A percentile compares a stretch with the other conserved stretches of the same genome.
These are phyloP conservation scores for Cokeromyces recurvatus DNA, from an alignment of 371 early-diverging fungal genomes.

Conservation along the genomic window DNA sequence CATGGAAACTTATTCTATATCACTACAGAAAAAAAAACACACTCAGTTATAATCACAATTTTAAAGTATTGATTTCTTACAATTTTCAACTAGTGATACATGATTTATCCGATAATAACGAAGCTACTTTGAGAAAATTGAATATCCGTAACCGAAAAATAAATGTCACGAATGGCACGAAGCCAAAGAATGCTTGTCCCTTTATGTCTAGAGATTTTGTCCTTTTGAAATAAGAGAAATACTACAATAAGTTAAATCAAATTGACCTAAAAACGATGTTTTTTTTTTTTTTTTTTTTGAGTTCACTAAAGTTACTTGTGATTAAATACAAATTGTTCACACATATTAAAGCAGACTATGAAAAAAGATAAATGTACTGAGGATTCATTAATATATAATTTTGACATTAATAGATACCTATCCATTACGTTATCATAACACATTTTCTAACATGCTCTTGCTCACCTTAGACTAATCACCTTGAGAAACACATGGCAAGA, in stretches of 20 bases:
- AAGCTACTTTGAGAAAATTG: no score
- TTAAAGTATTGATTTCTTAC: no score
- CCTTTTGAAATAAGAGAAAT: background rate
- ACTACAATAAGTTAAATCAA: background rate
- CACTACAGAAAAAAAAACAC: no score
- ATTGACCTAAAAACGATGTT: slow-evolving; percentile 2
- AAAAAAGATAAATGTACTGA: slow-evolving; percentile 13
- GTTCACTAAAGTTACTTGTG: slow-evolving; percentile 16
- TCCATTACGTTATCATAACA: slow-evolving; percentile 18
- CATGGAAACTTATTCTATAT: no score
- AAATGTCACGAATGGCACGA: no score
- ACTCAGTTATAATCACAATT: no score
- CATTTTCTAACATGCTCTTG: slow-evolving; percentile 15
- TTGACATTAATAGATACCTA: slow-evolving; percentile 19
- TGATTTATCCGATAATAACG: no score
- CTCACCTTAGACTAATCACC: slow-evolving; percentile 17
- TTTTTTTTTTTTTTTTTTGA: slow-evolving; percentile 7
- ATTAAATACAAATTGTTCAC: slow-evolving; percentile 19
- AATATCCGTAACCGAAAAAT: no score
- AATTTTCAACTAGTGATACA: no score
- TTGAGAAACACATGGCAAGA: slow-evolving; percentile 12
- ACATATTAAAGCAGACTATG: slow-evolving; percentile 14
- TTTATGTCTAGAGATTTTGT: slow-evolving; percentile 1
- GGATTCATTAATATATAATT: slow-evolving; percentile 19
- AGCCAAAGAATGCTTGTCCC: background rate